Evolutionary conservation across 2,329 filamentous ascomycete genomes (phyloP), one percentile per base, ranked within the genome.

Genomic region (Phaeosphaeriaceae sp.): DNA sequence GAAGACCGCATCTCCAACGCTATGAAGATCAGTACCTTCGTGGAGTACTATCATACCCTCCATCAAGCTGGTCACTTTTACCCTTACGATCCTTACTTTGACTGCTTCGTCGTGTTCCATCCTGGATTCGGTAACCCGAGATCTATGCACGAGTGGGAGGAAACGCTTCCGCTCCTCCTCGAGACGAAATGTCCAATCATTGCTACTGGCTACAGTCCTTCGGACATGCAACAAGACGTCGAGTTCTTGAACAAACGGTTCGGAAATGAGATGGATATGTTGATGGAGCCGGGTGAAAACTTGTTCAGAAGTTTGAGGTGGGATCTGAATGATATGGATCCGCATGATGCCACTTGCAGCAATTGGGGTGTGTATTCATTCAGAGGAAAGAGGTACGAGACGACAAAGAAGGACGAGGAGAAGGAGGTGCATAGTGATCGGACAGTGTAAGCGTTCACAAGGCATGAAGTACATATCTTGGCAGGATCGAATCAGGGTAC

Each of bases 331-430:
- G 95, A 99, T 68, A 78, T 94, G 57, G 94, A 97, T 71, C 92
- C 93, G 6, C 90, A 95, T 69, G 94, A 97, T 74, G 81, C 97
- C 55, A 96, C 88, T 63, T 95, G 91, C 67, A 93, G 94, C 46
- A 99, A 99, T 74, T 99, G 92, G 91, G 94, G 94, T 9, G 80
- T 96, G 2, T 99, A 95, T 91, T 92, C 88, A 12, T 99, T 99
- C 79, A 85, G 94, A 76, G 94, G 94, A 63, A 99, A 99, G 85
- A 88, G 93, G 85, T 97, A 90, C 58, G 87, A 90, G 75, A 81
- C 87, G 23, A 83, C 81, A 4, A 81, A 73, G 41, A 85, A 81
- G 67, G 78, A 82, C 8, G 63, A 63, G 28, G 64, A 66, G n/a
- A 48, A 47, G 4, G 70, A 73, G 46, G 68, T 67, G 46, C 62